Base-by-base conservation (phyloP, 192 early-diverging fungal genomes). In the Coemansia furcata region DNA sequence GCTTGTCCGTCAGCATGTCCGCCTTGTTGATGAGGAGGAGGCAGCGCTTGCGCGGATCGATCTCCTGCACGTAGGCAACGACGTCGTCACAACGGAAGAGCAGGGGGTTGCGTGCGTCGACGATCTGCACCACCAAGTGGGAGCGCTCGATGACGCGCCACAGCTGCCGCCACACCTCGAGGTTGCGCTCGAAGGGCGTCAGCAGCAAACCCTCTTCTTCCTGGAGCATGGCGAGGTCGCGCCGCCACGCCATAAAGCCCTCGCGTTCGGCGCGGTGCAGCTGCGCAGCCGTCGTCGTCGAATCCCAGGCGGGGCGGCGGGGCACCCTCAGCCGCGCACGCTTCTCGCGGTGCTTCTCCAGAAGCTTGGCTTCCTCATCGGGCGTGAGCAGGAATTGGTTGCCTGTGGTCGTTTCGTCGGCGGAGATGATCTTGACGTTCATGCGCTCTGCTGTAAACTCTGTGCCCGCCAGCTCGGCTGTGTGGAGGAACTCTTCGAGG, bases 71-170 rank as follows among this genome's bases (percentile, higher is more conserved):
- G 66, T 99, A 99, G 46, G 73, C 85, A 39, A 93, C 93, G 50
- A 99, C 74, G 81, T 99, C 98, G 3, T 83, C 86, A 40, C 88
- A 91, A 42, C 94, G 85, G 80, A 98, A 99, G 46, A 99, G 80
- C 65, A 95, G 70, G 1, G 96, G 96, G 82, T 98, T 95, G 47
- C 98, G 87, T 7, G 96, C 97, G 85, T 99, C 98, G 35, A 99
- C 98, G 62, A 99, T 98, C 85, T 99, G 98, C 37, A 98, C 96
- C 17, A 99, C 80, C 82, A 98, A 68, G 65, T 97, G 90, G 30
- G 95, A 97, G 54, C 94, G 86, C 81, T 99, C 98, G 69, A 98
- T 93, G 47, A 99, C 98, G 35, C 98, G 89, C 98, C 98, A 99
- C 36, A 99, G 86, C 76, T 99, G 98, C 59, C 96, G 86, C 97